phyloP scores from a whole-genome alignment of 305 asterid species.

The Rubia tinctorum region DNA sequence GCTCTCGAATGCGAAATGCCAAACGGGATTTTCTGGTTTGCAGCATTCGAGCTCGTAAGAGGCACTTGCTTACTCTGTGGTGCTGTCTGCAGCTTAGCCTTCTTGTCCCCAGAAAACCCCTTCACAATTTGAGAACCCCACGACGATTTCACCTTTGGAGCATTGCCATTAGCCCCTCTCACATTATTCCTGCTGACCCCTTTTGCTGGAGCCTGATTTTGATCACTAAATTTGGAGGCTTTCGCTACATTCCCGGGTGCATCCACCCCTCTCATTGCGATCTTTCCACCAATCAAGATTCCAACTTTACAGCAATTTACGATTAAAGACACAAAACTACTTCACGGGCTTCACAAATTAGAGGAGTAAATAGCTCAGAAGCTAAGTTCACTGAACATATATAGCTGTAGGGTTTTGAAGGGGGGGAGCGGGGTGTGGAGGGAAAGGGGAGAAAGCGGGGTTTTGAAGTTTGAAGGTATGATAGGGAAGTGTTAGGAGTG shows the following conservation, averaged over 20 bases:
- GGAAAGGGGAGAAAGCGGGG: not conserved
- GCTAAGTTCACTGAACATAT: not conserved
- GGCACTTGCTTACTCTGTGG: constrained; percentile 55
- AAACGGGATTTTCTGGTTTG: constrained; percentile 43
- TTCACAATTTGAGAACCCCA: constrained; percentile 89
- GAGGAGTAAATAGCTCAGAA: not conserved
- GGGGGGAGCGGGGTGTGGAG: not conserved
- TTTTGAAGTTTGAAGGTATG: not conserved
- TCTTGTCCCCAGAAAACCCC: constrained; percentile 85
- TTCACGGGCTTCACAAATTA: not conserved
- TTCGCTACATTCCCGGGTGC: constrained; percentile 51
- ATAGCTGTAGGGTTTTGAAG: not conserved
- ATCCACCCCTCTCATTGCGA: constrained; percentile 62
- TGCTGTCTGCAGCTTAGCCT: constrained; percentile 52
- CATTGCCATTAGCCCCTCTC: constrained; percentile 47
- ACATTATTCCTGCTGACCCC: constrained; percentile 31
- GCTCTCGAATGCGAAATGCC: constrained; percentile 45
- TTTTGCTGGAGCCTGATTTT: constrained; percentile 59
- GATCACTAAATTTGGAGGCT: constrained; percentile 59
- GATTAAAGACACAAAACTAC: not conserved
- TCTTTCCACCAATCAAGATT: constrained; percentile 11
- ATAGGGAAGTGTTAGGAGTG: not conserved
- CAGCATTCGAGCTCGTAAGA: constrained; percentile 29
- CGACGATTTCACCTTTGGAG: constrained; percentile 67
- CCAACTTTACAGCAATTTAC: constrained; percentile 31